These are phyloP conservation scores for Hypoxylon sp. DNA, from an alignment of 2,329 filamentous ascomycete genomes.

Conservation along the genomic window DNA sequence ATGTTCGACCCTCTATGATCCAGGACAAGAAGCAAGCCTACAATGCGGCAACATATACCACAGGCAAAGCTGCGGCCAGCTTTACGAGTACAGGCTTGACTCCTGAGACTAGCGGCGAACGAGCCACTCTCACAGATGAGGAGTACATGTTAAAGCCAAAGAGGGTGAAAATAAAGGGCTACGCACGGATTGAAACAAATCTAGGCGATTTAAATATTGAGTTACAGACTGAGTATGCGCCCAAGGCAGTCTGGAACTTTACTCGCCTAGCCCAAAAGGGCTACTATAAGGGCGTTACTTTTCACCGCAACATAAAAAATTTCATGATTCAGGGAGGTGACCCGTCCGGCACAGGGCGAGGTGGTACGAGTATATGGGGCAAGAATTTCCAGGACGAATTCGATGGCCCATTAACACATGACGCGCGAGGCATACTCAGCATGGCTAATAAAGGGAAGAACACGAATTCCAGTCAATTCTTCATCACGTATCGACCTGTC, in stretches of 20 bases:
- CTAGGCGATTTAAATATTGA: slow-evolving; percentile 89
- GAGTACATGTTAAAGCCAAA: slow-evolving; percentile 96
- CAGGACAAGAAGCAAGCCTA: slow-evolving; percentile 75
- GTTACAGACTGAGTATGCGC: slow-evolving; percentile 90
- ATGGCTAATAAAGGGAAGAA: slow-evolving; percentile 99
- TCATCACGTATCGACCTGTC: slow-evolving; percentile 88
- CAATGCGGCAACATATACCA: slow-evolving; percentile 92
- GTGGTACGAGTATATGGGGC: slow-evolving; percentile 92
- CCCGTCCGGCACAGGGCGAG: slow-evolving; percentile 90
- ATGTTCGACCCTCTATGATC: slow-evolving; percentile 62
- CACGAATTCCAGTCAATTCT: slow-evolving; percentile 95
- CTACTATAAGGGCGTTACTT: slow-evolving; percentile 87
- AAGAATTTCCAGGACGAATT: slow-evolving; percentile 96
- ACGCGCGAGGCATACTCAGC: slow-evolving; percentile 81
- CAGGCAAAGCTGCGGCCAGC: slow-evolving; percentile 89
- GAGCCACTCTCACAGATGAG: slow-evolving; percentile 90
- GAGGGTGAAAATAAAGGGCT: slow-evolving; percentile 90
- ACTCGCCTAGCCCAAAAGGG: slow-evolving; percentile 88
- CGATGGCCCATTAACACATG: slow-evolving; percentile 89
- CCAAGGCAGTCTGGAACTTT: slow-evolving; percentile 98
- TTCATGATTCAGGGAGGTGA: slow-evolving; percentile 99
- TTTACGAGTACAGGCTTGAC: slow-evolving; percentile 96
- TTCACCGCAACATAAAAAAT: slow-evolving; percentile 93
- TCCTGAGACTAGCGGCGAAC: slow-evolving; percentile 88
- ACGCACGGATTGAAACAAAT: slow-evolving; percentile 89